Evolutionary conservation across 371 early-diverging fungal species (phyloP), one percentile per base, ranked within the genome.

Genomic region (Nematocida parisii): DNA sequence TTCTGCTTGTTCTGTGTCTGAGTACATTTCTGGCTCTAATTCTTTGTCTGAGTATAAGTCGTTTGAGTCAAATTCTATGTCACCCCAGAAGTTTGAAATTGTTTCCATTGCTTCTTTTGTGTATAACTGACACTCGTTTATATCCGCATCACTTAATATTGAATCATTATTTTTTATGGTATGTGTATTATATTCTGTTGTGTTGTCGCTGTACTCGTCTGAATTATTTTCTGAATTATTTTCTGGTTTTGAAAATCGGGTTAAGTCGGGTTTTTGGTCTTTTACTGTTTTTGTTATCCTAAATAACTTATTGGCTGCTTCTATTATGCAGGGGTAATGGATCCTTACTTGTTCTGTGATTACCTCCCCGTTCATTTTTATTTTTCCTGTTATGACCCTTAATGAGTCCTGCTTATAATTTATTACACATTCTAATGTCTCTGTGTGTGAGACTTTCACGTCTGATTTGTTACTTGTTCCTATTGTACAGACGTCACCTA

Each of bases 271-370:
- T 52, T 68, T 47, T 18, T 2, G 7, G 0, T 52, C 24, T 50
- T 47, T 52, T 33, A 24, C 33, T 66, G 24, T 24, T 44, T 73
- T 73, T 7, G 24, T 40, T 46, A 75, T 44, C 39, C 62, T 66
- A 11, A 75, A 50, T 5, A 57, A 6, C 9, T n/a, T 11, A 42
- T 75, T 22, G 0, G 75, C 75, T 54, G 66, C 46, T 4, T 40
- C n/a, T 5, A 75, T 56, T n/a, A 75, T 24, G 45, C 72, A 75
- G 1, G 75, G 75, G 46, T 75, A 75, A 2, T 46, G 22, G 5
- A 75, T 54, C 5, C 5, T 18, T 9, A 39, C 24, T 22, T 46
- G 9, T n/a, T 9, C 39, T 7, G 66, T 66, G 9, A 75, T 45
- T 54, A 54, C 22, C 33, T 46, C 46, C 22, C 60, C 75, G 47